phyloP scores from a whole-genome alignment of 768 basidiomycete genomes.

The Leccinum ochraceum region DNA sequence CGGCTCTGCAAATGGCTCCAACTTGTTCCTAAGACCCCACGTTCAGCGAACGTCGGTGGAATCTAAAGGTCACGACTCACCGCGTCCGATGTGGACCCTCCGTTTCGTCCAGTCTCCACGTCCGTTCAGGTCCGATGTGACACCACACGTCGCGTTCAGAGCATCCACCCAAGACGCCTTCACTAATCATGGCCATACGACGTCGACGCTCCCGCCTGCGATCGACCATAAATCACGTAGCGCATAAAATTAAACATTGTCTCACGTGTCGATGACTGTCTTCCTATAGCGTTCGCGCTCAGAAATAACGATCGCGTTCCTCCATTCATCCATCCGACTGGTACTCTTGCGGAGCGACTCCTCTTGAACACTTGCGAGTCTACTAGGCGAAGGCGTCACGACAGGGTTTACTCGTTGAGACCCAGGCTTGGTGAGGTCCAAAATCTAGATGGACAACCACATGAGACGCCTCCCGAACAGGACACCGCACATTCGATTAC shows the following conservation, averaged over 20 bases:
- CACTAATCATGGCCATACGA: constrained; percentile 58
- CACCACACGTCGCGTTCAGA: constrained; percentile 88
- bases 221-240: background rate
- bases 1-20: constrained; percentile 61
- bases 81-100: constrained; percentile 88
- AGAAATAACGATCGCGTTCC: constrained; percentile 62
- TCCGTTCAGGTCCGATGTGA: constrained; percentile 42
- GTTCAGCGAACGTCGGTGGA: constrained; percentile 3
- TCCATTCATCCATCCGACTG: constrained; percentile 68
- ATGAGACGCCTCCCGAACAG: constrained; percentile 5
- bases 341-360: constrained; percentile 61
- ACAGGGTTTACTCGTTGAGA: constrained; percentile 2
- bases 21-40: constrained; percentile 57
- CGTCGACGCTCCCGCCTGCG: constrained; percentile 75
- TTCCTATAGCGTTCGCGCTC: constrained; percentile 76
- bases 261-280: constrained; percentile 68
- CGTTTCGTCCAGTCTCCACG: constrained; percentile 88
- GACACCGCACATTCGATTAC: constrained; percentile 37
- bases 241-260: background rate
- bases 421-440: constrained; percentile 52
- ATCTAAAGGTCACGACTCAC: constrained; percentile 39
- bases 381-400: constrained; percentile 7
- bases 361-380: constrained; percentile 24
- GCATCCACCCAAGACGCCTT: constrained; percentile 61
- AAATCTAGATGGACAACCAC: constrained; percentile 40